Conservation (phyloP, 495 filamentous ascomycete genomes). For the Letharia columbiana region DNA sequence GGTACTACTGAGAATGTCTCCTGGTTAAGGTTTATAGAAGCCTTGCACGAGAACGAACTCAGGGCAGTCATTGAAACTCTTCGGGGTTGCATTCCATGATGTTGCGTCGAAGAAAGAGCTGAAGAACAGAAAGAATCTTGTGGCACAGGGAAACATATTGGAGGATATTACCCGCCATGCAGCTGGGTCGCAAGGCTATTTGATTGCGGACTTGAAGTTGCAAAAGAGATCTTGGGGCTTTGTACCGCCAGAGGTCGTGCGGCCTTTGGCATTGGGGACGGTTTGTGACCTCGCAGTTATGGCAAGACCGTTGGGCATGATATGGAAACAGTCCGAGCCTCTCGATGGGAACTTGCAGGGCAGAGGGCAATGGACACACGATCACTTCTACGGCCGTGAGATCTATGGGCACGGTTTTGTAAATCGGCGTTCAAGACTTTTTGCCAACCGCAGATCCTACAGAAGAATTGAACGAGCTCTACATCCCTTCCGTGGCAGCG, state of each 20-base stretch:
- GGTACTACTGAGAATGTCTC: conserved; percentile 15
- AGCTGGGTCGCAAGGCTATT: background rate
- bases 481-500: conserved; percentile 17
- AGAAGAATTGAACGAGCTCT: conserved; percentile 7
- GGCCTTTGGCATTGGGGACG: conserved; percentile 27
- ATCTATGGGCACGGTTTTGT: conserved; percentile 28
- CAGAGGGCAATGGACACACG: conserved; percentile 29
- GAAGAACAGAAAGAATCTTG: too few species aligned
- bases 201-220: conserved; percentile 5
- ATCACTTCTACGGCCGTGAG: conserved; percentile 27
- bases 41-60: conserved; percentile 8
- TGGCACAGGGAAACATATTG: background rate
- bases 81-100: background rate
- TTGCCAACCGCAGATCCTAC: background rate
- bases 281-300: conserved; percentile 29
- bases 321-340: conserved; percentile 31
- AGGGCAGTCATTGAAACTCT: background rate
- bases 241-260: conserved; percentile 30
- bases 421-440: conserved; percentile 19
- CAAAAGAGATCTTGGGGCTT: conserved; percentile 30
- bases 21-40: conserved; percentile 21
- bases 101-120: background rate
- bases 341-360: conserved; percentile 27
- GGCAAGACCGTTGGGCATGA: conserved; percentile 31
- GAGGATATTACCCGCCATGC: background rate